phyloP scores from a whole-genome alignment of 441 rosid species.

The Hura crepitans region DNA sequence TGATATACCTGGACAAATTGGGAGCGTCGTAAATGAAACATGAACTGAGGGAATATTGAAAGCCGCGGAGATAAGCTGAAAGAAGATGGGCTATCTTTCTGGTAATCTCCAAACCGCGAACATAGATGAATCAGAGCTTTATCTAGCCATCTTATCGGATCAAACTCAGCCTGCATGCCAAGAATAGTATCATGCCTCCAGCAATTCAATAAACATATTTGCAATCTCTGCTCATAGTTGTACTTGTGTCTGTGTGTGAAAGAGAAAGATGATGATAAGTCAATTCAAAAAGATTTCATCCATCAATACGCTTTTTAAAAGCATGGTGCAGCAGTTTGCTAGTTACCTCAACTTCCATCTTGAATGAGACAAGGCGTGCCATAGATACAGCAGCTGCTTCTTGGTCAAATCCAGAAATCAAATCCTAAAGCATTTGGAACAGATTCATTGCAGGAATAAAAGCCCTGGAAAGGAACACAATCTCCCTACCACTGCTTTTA shows the following conservation, averaged over 20 bases:
- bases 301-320: background rate
- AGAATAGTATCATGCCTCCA: background rate
- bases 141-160: constrained; percentile 94
- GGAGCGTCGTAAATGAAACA: constrained; percentile 88
- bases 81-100: constrained; percentile 71
- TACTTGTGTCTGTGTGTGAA: background rate
- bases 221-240: background rate
- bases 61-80: constrained; percentile 75
- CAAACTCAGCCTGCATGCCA: constrained; percentile 67
- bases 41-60: constrained; percentile 82
- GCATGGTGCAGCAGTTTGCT: background rate
- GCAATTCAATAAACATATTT: background rate
- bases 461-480: constrained; percentile 4
- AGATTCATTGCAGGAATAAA: constrained; percentile 13
- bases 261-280: background rate
- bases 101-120: constrained; percentile 80
- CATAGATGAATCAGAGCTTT: constrained; percentile 80
- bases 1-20: constrained; percentile 86
- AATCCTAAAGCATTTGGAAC: constrained; percentile 50
- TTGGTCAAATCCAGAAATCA: constrained; percentile 93
- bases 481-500: background rate
- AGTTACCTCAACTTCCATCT: constrained; percentile 93
- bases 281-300: constrained; percentile 7
- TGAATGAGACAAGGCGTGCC: constrained; percentile 87
- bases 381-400: constrained; percentile 95